Evolutionary conservation across 306 rosid genomes (phyloP).

Genomic region (Begonia loranthoides): DNA sequence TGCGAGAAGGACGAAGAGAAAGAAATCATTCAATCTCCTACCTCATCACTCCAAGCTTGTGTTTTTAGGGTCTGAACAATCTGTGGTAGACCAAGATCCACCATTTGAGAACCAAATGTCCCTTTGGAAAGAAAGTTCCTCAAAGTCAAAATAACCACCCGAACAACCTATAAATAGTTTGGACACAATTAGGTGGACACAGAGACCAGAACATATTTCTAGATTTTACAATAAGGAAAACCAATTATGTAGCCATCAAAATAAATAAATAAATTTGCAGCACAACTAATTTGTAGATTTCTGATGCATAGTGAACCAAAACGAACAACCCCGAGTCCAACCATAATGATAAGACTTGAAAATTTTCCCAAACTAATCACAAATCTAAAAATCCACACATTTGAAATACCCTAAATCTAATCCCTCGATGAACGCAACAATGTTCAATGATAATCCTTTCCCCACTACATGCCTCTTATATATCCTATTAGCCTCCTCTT

Average conservation of each 20-base stretch:
- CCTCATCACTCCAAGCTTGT: constrained; percentile 99
- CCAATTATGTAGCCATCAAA: not conserved
- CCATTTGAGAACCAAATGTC: constrained; percentile 92
- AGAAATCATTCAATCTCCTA: constrained; percentile 19
- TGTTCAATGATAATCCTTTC: too few species aligned
- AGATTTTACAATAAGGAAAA: too few species aligned
- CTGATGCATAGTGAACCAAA: not conserved
- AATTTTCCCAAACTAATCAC: too few species aligned
- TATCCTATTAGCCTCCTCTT: too few species aligned
- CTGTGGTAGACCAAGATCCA: constrained; percentile 85
- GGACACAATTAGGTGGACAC: constrained; percentile 13
- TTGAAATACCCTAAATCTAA: too few species aligned
- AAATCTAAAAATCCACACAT: too few species aligned
- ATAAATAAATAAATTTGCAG: not conserved
- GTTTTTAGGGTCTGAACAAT: constrained; percentile 89
- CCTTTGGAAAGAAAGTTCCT: constrained; percentile 79
- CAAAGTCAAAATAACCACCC: constrained; percentile 83
- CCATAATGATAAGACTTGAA: too few species aligned
- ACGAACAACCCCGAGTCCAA: too few species aligned
- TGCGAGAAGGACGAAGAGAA: not conserved
- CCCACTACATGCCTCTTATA: too few species aligned
- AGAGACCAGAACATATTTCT: constrained; percentile 2
- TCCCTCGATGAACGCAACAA: too few species aligned
- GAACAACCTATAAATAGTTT: constrained; percentile 68
- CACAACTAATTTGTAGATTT: not conserved